Conservation (phyloP, 257 asterid genomes). For the Solanum chiquidenum region DNA sequence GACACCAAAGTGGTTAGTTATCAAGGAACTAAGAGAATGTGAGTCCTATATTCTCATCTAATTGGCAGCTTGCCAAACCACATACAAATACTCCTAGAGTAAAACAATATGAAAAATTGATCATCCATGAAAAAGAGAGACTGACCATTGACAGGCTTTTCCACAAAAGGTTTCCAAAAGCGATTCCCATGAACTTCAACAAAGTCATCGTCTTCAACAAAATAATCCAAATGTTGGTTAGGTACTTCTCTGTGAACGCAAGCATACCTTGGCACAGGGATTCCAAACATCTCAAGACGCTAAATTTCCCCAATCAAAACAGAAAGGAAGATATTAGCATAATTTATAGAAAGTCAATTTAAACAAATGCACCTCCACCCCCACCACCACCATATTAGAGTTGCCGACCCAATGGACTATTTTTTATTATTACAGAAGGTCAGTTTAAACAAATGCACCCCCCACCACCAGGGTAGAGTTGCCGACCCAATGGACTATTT, state of each 20-base stretch:
- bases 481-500: neutral
- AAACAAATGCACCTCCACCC: neutral
- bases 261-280: conserved; percentile 90
- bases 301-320: conserved; percentile 17
- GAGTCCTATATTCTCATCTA: neutral
- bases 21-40: neutral
- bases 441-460: neutral
- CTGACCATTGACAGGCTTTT: conserved; percentile 86
- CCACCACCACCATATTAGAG: neutral
- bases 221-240: conserved; percentile 75
- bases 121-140: neutral
- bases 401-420: neutral
- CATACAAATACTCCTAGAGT: neutral
- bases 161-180: conserved; percentile 96
- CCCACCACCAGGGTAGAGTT: neutral
- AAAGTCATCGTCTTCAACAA: conserved; percentile 90
- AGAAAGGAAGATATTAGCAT: neutral
- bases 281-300: conserved; percentile 81
- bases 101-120: neutral
- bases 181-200: conserved; percentile 81
- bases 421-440: neutral
- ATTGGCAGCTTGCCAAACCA: neutral
- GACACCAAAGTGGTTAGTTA: neutral
- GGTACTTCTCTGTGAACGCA: conserved; percentile 74
- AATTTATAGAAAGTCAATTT: neutral